A percentile compares a stretch with the other conserved stretches of the same genome.
phyloP scores from a whole-genome alignment of 495 filamentous ascomycete genomes.

The Monascus purpureus region DNA sequence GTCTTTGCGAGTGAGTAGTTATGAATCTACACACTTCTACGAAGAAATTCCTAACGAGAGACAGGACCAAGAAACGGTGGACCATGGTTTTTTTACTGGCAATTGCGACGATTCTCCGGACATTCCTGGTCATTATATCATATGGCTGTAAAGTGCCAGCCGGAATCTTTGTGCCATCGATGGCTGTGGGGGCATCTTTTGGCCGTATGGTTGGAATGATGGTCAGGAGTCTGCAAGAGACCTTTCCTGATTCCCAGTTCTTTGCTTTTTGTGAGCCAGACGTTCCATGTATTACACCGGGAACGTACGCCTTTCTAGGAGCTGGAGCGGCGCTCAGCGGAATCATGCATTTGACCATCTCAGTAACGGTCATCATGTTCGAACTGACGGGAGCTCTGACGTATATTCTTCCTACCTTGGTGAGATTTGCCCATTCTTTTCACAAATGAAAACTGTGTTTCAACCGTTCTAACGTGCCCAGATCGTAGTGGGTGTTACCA shows the following conservation, averaged over 20 bases:
- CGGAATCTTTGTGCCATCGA: constrained; percentile 93
- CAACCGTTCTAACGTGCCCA: constrained; percentile 13
- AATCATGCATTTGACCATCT: constrained; percentile 95
- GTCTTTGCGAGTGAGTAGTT: constrained; percentile 62
- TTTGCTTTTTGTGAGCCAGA: constrained; percentile 82
- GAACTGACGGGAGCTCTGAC: constrained; percentile 89
- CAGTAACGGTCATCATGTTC: constrained; percentile 97
- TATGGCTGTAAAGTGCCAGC: constrained; percentile 98
- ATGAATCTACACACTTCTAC: too few species aligned
- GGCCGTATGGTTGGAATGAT: constrained; percentile 88
- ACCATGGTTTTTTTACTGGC: constrained; percentile 66
- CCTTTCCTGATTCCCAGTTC: constrained; percentile 65
- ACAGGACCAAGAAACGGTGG: constrained; percentile 50
- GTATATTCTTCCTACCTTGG: constrained; percentile 94
- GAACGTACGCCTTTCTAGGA: constrained; percentile 90
- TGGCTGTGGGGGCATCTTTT: constrained; percentile 93
- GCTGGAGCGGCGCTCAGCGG: constrained; percentile 92
- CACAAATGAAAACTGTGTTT: too few species aligned
- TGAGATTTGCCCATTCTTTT: constrained; percentile 14
- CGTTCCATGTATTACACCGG: constrained; percentile 91
- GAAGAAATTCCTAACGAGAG: constrained; percentile 12
- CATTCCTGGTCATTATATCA: constrained; percentile 83
- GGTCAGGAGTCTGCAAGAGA: constrained; percentile 78
- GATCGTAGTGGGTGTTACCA: constrained; percentile 95
- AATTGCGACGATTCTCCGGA: constrained; percentile 67